Evolutionary conservation across 1,284 basidiomycete genomes (phyloP).

Genomic region (Moesziomyces antarcticus): DNA sequence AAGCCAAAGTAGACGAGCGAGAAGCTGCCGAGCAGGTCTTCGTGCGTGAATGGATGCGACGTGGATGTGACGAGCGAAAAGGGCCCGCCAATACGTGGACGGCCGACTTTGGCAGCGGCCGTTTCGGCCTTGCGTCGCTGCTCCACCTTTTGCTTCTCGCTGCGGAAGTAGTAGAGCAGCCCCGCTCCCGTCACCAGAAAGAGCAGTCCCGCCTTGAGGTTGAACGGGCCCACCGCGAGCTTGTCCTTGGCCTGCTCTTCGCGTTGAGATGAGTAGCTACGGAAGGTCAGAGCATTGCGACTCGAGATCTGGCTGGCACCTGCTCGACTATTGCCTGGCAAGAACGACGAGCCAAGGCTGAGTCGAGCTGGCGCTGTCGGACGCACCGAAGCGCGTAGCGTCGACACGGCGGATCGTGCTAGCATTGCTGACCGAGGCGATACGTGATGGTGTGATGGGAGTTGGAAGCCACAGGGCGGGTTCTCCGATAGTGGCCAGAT

Average conservation of each 20-base stretch:
- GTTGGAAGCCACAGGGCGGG: neutral
- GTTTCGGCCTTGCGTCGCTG: slow-evolving; percentile 47
- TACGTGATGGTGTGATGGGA: neutral
- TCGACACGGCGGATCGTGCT: neutral
- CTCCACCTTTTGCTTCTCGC: slow-evolving; percentile 76
- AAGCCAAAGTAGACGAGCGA: slow-evolving; percentile 83
- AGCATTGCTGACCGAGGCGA: neutral
- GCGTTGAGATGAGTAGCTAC: slow-evolving; percentile 22
- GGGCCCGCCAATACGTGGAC: slow-evolving; percentile 86
- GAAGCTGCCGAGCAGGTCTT: slow-evolving; percentile 81
- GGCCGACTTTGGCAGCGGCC: slow-evolving; percentile 70
- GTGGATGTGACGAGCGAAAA: slow-evolving; percentile 72
- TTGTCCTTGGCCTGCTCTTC: slow-evolving; percentile 47
- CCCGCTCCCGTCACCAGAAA: slow-evolving; percentile 85
- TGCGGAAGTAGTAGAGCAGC: slow-evolving; percentile 86
- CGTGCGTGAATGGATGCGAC: slow-evolving; percentile 76
- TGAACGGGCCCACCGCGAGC: slow-evolving; percentile 75
- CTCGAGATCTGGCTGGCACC: neutral
- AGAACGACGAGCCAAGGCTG: neutral
- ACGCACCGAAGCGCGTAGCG: neutral
- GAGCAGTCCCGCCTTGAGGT: slow-evolving; percentile 81
- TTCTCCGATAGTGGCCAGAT: neutral
- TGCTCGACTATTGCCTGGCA: slow-evolving; percentile 6
- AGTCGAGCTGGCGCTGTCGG: neutral
- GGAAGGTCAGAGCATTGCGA: neutral